Percentiles rank a stretch among this genome's conserved stretches.
phyloP scores from a whole-genome alignment of 2,329 filamentous ascomycete species.

The Achaetomium macrosporum region DNA sequence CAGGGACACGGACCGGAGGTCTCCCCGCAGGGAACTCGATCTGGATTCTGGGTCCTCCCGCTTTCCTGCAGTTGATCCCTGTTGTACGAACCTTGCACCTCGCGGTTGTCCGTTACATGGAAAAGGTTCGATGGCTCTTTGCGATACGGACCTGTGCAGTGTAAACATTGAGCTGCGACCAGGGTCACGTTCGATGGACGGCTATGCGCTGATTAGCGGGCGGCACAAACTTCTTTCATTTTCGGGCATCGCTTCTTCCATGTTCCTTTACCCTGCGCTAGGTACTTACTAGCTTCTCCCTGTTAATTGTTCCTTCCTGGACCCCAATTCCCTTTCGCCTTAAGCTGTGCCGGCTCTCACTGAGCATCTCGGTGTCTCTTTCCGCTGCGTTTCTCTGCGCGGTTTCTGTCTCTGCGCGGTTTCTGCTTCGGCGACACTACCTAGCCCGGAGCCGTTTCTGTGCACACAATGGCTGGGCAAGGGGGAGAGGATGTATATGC shows the following conservation, averaged over 20 bases:
- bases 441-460: not conserved
- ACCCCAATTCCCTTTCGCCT: not conserved
- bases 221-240: constrained; percentile 1
- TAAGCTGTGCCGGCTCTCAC: too few relatives aligned
- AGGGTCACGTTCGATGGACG: not conserved
- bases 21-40: too few relatives aligned
- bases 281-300: not conserved
- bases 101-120: too few relatives aligned
- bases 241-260: not conserved
- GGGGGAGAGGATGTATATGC: constrained; percentile 48
- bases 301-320: not conserved
- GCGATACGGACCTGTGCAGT: not conserved
- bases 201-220: constrained; percentile 8
- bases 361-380: not conserved
- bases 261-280: not conserved
- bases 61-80: too few relatives aligned
- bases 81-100: too few relatives aligned
- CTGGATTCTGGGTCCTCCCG: too few relatives aligned
- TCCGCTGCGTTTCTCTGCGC: not conserved
- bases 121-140: too few relatives aligned
- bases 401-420: not conserved
- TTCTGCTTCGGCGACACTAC: not conserved
- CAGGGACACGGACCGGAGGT: too few relatives aligned
- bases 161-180: constrained; percentile 8
- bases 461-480: constrained; percentile 21